These are phyloP conservation scores for Moricandia arvensis DNA, from an alignment of 345 rosid species.

Conservation along the genomic window DNA sequence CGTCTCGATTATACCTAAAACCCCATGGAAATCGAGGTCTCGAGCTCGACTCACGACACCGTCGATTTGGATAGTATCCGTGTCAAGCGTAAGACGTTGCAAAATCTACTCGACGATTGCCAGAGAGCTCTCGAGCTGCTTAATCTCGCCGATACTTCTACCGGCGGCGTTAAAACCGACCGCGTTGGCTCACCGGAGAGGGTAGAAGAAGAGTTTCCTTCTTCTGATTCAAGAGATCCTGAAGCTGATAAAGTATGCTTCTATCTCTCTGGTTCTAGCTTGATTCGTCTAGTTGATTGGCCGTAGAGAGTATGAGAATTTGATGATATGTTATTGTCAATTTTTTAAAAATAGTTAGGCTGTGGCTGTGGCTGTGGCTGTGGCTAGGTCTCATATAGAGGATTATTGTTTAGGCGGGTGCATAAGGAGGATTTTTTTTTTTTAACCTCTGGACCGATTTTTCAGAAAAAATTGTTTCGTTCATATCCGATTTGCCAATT, in stretches of 20 bases:
- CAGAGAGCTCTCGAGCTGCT: slow-evolving; percentile 80
- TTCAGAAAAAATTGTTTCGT: no score
- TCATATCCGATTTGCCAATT: no score
- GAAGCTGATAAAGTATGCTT: slow-evolving; percentile 63
- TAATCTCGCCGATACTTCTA: slow-evolving; percentile 38
- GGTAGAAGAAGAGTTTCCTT: slow-evolving; percentile 24
- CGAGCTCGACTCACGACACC: slow-evolving; percentile 25
- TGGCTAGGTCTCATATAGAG: no score
- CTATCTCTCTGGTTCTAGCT: no score
- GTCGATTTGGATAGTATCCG: slow-evolving; percentile 54
- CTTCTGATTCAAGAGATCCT: slow-evolving; percentile 41
- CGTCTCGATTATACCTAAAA: not conserved
- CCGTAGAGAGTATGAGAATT: no score
- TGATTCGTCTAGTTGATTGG: no score
- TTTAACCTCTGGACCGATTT: no score
- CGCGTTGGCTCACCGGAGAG: slow-evolving; percentile 4
- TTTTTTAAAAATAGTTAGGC: no score
- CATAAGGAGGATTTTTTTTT: no score
- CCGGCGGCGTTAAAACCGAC: slow-evolving; percentile 31
- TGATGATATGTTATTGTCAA: no score
- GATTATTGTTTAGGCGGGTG: no score
- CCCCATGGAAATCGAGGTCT: slow-evolving; percentile 43
- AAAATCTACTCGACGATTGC: slow-evolving; percentile 75
- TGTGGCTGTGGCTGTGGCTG: no score
- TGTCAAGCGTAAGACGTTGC: slow-evolving; percentile 69